Percentiles rank a stretch among this genome's conserved stretches.
Conservation (phyloP, 129 eudicot genomes). For the Tanacetum coccineum region DNA sequence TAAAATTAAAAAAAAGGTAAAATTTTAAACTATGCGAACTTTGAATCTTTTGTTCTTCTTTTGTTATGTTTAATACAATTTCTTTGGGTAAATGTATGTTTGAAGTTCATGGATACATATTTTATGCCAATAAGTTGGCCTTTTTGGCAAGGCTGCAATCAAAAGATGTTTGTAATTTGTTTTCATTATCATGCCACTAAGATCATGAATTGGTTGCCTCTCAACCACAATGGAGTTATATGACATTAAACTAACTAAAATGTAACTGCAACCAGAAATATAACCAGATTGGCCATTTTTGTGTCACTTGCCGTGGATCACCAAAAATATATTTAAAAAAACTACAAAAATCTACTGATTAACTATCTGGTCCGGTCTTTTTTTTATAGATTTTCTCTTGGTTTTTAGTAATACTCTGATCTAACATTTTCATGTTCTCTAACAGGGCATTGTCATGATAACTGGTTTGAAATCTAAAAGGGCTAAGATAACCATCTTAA, state of each 20-base stretch:
- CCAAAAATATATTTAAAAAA: no score
- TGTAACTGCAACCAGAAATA: neutral
- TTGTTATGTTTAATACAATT: no score
- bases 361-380: neutral
- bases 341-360: neutral
- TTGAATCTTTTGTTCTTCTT: no score
- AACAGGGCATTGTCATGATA: conserved; percentile 42
- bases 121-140: neutral
- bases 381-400: no score
- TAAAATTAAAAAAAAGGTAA: no score
- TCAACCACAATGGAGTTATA: no score
- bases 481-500: conserved; percentile 48
- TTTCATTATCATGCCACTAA: neutral
- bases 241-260: no score
- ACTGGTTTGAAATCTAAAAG: conserved; percentile 44
- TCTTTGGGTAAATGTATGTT: no score
- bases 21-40: no score
- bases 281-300: neutral
- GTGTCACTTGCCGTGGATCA: neutral
- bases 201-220: no score
- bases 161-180: neutral
- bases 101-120: neutral
- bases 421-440: neutral
- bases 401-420: neutral
- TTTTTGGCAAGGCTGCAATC: neutral